Conservation (phyloP, 768 basidiomycete genomes). For the Russula sp. region DNA sequence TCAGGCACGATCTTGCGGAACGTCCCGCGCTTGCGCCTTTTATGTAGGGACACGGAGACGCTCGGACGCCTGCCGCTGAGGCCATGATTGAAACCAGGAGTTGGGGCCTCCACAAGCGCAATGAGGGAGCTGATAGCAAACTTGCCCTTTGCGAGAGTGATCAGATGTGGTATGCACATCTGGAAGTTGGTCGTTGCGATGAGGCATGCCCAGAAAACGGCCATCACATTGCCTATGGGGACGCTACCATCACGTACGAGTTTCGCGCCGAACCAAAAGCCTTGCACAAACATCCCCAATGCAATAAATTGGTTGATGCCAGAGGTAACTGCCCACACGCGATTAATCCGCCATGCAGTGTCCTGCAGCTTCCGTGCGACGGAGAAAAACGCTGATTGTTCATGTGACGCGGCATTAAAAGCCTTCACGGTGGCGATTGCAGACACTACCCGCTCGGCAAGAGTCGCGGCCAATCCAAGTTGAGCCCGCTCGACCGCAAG, state of each 20-base stretch:
- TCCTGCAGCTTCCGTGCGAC: slow-evolving; percentile 39
- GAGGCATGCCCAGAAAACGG: slow-evolving; percentile 97
- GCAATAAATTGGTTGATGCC: slow-evolving; percentile 73
- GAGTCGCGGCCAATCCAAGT: slow-evolving; percentile 64
- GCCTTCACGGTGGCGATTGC: slow-evolving; percentile 89
- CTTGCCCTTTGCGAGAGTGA: slow-evolving; percentile 76
- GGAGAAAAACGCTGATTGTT: slow-evolving; percentile 41
- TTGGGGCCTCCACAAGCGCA: slow-evolving; percentile 43
- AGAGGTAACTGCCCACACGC: slow-evolving; percentile 68
- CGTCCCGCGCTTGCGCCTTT: slow-evolving; percentile 32
- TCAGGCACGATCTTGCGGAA: slow-evolving; percentile 62
- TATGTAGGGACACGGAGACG: slow-evolving; percentile 19
- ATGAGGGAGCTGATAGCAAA: slow-evolving; percentile 66
- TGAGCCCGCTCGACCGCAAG: slow-evolving; percentile 59
- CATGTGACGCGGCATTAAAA: slow-evolving; percentile 67
- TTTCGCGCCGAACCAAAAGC: slow-evolving; percentile 92
- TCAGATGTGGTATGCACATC: slow-evolving; percentile 76
- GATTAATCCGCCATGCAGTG: slow-evolving; percentile 47
- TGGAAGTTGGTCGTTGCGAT: slow-evolving; percentile 86
- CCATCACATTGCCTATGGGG: slow-evolving; percentile 75
- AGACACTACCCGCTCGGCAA: slow-evolving; percentile 67
- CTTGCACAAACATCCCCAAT: slow-evolving; percentile 92
- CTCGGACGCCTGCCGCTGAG: slow-evolving; percentile 21
- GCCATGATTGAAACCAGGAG: slow-evolving; percentile 17
- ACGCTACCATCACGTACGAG: slow-evolving; percentile 74